Evolutionary conservation across 2,329 filamentous ascomycete species (phyloP).

Genomic region (Fusarium dimerum): DNA sequence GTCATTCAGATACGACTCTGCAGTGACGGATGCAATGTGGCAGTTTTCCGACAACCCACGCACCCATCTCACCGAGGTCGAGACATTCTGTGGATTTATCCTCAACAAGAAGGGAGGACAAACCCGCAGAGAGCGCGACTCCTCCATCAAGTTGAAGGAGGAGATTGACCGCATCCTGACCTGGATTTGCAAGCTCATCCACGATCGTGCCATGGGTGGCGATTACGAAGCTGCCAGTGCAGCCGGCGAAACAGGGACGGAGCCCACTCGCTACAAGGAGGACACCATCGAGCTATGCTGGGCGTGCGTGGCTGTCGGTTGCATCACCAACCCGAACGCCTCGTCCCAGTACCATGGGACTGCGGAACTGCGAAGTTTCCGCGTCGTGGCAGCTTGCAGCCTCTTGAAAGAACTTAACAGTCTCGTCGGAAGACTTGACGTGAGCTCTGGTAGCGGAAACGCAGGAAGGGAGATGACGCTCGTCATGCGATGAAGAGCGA

Average conservation of each 20-base stretch:
- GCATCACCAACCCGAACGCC: constrained; percentile 7
- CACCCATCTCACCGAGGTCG: constrained; percentile 48
- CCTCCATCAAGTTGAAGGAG: constrained; percentile 52
- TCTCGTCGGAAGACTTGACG: constrained; percentile 9
- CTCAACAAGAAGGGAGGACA: constrained; percentile 51
- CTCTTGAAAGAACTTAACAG: constrained; percentile 30
- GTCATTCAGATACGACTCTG: constrained; percentile 46
- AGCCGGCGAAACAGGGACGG: constrained; percentile 1
- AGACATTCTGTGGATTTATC: constrained; percentile 59
- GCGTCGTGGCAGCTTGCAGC: constrained; percentile 39
- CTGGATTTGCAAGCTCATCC: constrained; percentile 40
- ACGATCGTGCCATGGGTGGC: constrained; percentile 18
- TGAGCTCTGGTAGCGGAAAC: constrained; percentile 19
- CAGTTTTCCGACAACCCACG: constrained; percentile 47
- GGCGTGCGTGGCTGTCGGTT: constrained; percentile 36
- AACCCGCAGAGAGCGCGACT: constrained; percentile 52
- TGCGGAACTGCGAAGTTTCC: constrained; percentile 36
- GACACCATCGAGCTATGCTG: constrained; percentile 36
- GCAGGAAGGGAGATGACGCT: too few species aligned
- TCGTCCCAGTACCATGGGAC: constrained; percentile 11
- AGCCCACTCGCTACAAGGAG: constrained; percentile 17
- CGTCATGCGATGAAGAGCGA: too few species aligned
- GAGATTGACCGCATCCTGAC: constrained; percentile 50
- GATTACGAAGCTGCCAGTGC: constrained; percentile 12
- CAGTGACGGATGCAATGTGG: constrained; percentile 42